Base-by-base conservation (phyloP, 441 rosid genomes). In the Populus trichocarpa region DNA sequence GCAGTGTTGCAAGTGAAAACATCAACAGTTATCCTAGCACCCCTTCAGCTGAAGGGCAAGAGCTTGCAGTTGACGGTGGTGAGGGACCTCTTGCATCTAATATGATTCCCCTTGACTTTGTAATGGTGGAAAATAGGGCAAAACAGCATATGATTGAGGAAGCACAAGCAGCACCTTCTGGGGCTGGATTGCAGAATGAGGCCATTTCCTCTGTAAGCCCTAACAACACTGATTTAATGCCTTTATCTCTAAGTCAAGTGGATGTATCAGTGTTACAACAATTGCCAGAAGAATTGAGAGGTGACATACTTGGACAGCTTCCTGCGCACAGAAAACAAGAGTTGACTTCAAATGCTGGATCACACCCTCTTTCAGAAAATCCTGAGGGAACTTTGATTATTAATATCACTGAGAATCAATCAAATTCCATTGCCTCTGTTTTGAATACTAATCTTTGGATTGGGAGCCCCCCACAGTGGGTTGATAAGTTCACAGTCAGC, bases 401-500 rank as follows among this genome's bases (percentile, higher is more conserved):
- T 22, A 77, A 74, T 69, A 63, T 70, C 38, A 25, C 84, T 42
- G 88, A 83, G 81, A 82, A 86, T 79, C 86, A 80, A 75, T 72
- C 73, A 22, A 75, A 77, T 18, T 80, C 85, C 38, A 57, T 72
- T 77, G 76, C 67, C 69, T 67, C 76, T 75, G 73, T 65, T 75
- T 22, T 80, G 57, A 74, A 22, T 53, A 81, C 72, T 72, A 79
- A 85, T 86, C 88, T 90, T 74, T 91, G 93, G 94, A 80, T 74
- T 77, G 99, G 97, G 76, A 83, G 84, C 86, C 99, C 99, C 73
- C 99, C 98, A 53, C 67, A 6, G 11, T 96, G 98, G 99, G 88
- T 88, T 79, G 86, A 87, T 67, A 85, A 82, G 74, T 96, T 92
- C 82, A 88, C 79, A 89, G 77, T 28, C 81, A 89, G 94, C 85